Base-by-base conservation (phyloP, 2,329 filamentous ascomycete species). In the Alternaria alternata region DNA sequence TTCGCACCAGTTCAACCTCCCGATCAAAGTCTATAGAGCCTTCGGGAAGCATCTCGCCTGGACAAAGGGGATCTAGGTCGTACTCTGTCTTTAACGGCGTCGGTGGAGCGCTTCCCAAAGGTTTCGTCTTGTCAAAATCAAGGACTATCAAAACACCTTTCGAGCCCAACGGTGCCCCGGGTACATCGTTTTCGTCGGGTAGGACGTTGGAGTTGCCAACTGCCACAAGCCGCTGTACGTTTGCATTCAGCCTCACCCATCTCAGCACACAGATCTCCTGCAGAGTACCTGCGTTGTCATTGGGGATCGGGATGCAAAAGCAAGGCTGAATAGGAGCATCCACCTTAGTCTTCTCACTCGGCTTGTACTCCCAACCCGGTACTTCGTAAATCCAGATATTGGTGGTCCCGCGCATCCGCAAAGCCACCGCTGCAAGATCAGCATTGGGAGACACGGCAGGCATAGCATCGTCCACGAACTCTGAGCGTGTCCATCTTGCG, bases 391-490 rank as follows among this genome's bases (percentile, higher is more conserved):
- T 68, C 76, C 77, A 78, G 46, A 79, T 73, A 26, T 74, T 76
- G n/a, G 76, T 79, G 1, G 72, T 76, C 11, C 75, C 75, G 1
- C 74, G 72, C 66, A 78, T 77, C 7, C 75, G 70, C 20, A 79
- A 66, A 20, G 78, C 78, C 14, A 80, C 72, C 34, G 78, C 78
- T 5, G 78, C 76, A 12, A 78, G 68, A 57, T 78, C 75, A 4
- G 73, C 73, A 39, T 76, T 75, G 2, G 74, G 74, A 7, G 78
- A 80, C 5, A 80, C 73, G 5, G 78, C 76, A 4, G 78, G 78
- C 68, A 80, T 76, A 18, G 78, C 75, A 61, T 79, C 78, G 56
- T 80, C 78, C 11, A 79, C 67, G 16, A 76, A 78, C 28, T 79
- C 77, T 4, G 76, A 75, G 22, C 77, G 72, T 7, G 74, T 78